These are phyloP conservation scores for Perkinsus olseni DNA, from an alignment of 169 alveolate species.

Conservation along the genomic window DNA sequence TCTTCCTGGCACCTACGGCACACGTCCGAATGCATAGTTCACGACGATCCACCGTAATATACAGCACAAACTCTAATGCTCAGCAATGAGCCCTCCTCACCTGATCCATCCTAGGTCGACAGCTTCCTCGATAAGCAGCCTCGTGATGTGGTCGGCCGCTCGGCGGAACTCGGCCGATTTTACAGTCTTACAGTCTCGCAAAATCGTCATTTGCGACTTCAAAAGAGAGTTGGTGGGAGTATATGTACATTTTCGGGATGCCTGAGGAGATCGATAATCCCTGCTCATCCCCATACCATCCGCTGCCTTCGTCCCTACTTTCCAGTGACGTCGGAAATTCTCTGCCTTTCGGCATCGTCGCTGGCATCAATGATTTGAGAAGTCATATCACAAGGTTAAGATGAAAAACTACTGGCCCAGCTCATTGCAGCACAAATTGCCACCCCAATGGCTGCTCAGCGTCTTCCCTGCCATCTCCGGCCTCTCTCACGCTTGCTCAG, in stretches of 20 bases:
- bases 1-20: background rate
- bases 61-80: background rate
- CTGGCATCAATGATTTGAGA: background rate
- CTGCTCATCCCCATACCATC: too few relatives aligned
- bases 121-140: constrained; percentile 41
- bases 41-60: too few relatives aligned
- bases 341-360: background rate
- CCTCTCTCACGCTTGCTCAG: too few relatives aligned
- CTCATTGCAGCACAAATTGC: background rate
- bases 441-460: too few relatives aligned
- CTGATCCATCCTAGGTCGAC: constrained; percentile 8
- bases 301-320: background rate
- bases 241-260: background rate
- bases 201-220: background rate
- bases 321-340: background rate
- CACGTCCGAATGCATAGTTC: too few relatives aligned
- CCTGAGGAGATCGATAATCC: background rate
- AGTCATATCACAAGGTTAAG: background rate
- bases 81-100: background rate
- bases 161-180: background rate
- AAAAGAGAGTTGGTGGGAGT: background rate
- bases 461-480: too few relatives aligned
- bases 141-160: constrained; percentile 32
- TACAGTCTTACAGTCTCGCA: background rate
- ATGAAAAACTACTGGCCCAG: background rate